phyloP scores from a whole-genome alignment of 2,329 filamentous ascomycete species.

The Rhytidhysteron rufulum region DNA sequence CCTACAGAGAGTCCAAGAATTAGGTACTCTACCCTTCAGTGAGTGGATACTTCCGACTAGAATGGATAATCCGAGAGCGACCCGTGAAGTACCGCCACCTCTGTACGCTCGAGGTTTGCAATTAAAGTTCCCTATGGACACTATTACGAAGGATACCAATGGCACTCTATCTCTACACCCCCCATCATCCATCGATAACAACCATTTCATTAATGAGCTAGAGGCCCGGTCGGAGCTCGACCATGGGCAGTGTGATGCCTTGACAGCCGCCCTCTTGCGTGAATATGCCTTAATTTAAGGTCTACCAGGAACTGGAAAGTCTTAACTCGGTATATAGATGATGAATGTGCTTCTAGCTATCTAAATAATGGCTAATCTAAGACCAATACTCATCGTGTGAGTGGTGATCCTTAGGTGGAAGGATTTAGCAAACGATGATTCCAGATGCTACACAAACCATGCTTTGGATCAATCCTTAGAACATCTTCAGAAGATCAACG shows the following conservation, averaged over 20 bases:
- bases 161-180: slow-evolving; percentile 8
- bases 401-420: not conserved
- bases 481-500: slow-evolving; percentile 48
- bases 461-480: slow-evolving; percentile 57
- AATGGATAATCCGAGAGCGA: not conserved
- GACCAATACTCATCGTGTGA: slow-evolving; percentile 44
- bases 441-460: slow-evolving; percentile 45
- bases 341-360: slow-evolving; percentile 53
- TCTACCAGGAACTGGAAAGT: slow-evolving; percentile 68
- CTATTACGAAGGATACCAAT: slow-evolving; percentile 11
- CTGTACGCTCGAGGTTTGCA: slow-evolving; percentile 17
- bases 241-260: slow-evolving; percentile 44
- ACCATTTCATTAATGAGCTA: slow-evolving; percentile 11
- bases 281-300: slow-evolving; percentile 63
- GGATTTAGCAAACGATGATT: not conserved
- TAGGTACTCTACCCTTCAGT: slow-evolving; percentile 20
- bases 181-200: slow-evolving; percentile 12
- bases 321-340: slow-evolving; percentile 57
- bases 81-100: slow-evolving; percentile 20
- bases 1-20: slow-evolving; percentile 21
- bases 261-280: slow-evolving; percentile 51
- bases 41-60: slow-evolving; percentile 24
- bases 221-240: slow-evolving; percentile 44
- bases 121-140: slow-evolving; percentile 18
- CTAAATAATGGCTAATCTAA: slow-evolving; percentile 26